phyloP scores from a whole-genome alignment of 208 protist genomes.

The Wallacemonas sp. region DNA sequence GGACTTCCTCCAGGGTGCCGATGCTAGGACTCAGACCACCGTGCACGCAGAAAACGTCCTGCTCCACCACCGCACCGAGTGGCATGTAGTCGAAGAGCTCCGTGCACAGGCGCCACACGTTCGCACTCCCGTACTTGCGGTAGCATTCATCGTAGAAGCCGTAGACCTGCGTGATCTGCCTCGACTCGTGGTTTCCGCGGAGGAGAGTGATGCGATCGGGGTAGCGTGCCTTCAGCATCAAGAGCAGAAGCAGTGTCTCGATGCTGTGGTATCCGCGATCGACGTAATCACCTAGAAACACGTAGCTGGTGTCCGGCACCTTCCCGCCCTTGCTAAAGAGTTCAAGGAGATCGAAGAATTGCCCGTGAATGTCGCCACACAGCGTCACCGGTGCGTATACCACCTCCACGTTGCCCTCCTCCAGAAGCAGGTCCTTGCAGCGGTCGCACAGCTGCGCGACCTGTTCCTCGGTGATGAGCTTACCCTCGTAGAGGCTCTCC shows the following conservation, averaged over 20 bases:
- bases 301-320: constrained; percentile 80
- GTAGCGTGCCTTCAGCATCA: constrained; percentile 93
- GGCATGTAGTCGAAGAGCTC: constrained; percentile 94
- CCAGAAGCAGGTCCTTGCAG: constrained; percentile 87
- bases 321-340: constrained; percentile 95
- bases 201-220: constrained; percentile 95
- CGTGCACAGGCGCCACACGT: constrained; percentile 90
- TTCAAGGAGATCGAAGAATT: constrained; percentile 98
- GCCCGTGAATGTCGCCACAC: constrained; percentile 99
- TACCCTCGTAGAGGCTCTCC: constrained; percentile 84
- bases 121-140: constrained; percentile 90
- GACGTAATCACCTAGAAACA: constrained; percentile 95
- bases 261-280: constrained; percentile 95
- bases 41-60: constrained; percentile 94
- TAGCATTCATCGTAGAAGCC: constrained; percentile 97
- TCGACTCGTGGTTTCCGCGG: constrained; percentile 97
- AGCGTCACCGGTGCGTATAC: constrained; percentile 97
- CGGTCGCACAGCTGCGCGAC: constrained; percentile 88
- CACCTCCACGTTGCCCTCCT: constrained; percentile 95
- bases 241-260: constrained; percentile 91
- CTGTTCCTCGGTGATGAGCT: constrained; percentile 90
- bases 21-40: constrained; percentile 90
- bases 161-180: constrained; percentile 96
- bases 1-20: constrained; percentile 82
- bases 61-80: constrained; percentile 88